Evolutionary conservation across 106 monocot genomes (phyloP).

Genomic region (Platanthera zijinensis): DNA sequence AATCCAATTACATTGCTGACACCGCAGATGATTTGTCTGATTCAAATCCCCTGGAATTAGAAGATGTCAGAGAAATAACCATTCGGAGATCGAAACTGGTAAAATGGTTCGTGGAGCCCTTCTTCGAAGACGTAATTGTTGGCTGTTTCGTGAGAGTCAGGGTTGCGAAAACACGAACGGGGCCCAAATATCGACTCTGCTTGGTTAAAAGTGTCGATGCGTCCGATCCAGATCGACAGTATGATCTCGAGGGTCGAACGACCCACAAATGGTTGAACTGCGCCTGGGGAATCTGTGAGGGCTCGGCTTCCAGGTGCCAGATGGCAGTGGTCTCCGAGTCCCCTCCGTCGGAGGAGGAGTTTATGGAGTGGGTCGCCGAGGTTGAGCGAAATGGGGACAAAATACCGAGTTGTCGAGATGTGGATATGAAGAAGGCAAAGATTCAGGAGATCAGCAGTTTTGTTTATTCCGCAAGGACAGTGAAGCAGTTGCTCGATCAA

Average conservation of each 20-base stretch:
- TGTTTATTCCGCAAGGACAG: constrained; percentile 56
- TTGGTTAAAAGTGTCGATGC: constrained; percentile 64
- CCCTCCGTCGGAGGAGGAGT: constrained; percentile 39
- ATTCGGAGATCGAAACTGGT: constrained; percentile 59
- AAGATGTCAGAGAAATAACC: constrained; percentile 58
- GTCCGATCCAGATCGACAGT: constrained; percentile 36
- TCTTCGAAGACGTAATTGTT: constrained; percentile 61
- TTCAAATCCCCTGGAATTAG: constrained; percentile 26
- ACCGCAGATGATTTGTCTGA: constrained; percentile 45
- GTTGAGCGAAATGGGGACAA: constrained; percentile 27
- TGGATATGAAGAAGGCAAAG: constrained; percentile 41
- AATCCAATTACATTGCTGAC: constrained; percentile 7
- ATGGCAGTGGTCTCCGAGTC: constrained; percentile 67
- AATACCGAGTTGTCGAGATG: constrained; percentile 37
- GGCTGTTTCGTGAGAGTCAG: constrained; percentile 72
- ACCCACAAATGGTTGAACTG: constrained; percentile 65
- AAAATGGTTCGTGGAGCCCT: constrained; percentile 80
- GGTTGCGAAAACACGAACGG: constrained; percentile 38
- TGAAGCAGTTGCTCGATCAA: constrained; percentile 69
- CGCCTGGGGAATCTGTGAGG: constrained; percentile 35
- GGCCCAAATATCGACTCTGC: constrained; percentile 55
- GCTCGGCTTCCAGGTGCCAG: constrained; percentile 33
- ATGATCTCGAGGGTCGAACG: constrained; percentile 47
- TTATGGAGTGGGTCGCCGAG: constrained; percentile 39
- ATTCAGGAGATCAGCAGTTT: constrained; percentile 45